Evolutionary conservation across 2,329 filamentous ascomycete genomes (phyloP).

Genomic region (Ceratocystis alfenasii): DNA sequence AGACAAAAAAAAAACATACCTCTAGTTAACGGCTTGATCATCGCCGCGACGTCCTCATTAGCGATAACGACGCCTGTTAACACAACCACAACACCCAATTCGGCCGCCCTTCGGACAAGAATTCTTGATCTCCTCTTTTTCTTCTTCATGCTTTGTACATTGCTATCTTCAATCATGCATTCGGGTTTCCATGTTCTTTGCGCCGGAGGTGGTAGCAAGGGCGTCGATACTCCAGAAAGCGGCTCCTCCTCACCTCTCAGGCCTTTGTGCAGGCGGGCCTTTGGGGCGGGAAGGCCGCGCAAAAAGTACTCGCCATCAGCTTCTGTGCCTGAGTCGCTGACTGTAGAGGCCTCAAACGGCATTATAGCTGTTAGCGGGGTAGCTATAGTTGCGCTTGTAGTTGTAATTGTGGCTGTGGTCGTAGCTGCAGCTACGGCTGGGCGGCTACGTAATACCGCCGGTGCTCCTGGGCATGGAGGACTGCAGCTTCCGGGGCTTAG

Average conservation of each 20-base stretch:
- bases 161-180: background rate
- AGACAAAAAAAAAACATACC: background rate
- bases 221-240: conserved; percentile 45
- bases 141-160: conserved; percentile 23
- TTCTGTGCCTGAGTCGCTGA: conserved; percentile 83
- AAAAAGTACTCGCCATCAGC: conserved; percentile 88
- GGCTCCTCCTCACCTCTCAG: conserved; percentile 49
- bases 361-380: background rate
- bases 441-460: background rate
- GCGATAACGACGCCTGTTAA: conserved; percentile 39
- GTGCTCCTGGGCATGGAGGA: background rate
- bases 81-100: conserved; percentile 40
- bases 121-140: conserved; percentile 36
- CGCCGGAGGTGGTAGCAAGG: conserved; percentile 35
- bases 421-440: background rate
- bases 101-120: conserved; percentile 40
- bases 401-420: background rate
- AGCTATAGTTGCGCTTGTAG: background rate
- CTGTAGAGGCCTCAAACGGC: conserved; percentile 9
- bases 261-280: conserved; percentile 62
- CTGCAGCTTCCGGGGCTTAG: background rate
- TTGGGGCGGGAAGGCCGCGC: conserved; percentile 72
- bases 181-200: conserved; percentile 32
- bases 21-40: background rate
- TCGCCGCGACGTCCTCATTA: conserved; percentile 33